Evolutionary conservation across 2,329 filamentous ascomycete genomes (phyloP).

Genomic region (Alternaria sp.): DNA sequence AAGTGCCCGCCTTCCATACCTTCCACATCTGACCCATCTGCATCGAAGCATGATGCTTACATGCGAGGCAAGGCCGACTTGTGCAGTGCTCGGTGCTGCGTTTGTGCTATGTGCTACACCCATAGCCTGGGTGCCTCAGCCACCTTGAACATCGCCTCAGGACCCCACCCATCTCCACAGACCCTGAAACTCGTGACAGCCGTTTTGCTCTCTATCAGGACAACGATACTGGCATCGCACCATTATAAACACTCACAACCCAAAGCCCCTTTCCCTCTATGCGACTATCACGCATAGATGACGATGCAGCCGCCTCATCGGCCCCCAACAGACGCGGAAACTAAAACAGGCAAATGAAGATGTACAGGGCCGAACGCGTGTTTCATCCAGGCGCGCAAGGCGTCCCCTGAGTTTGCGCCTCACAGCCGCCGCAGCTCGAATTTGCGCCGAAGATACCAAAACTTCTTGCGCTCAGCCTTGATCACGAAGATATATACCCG

Average conservation of each 20-base stretch:
- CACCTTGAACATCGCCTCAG: not conserved
- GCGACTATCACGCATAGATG: not conserved
- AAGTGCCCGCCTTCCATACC: conserved; percentile 5
- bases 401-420: conserved; percentile 29
- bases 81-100: not conserved
- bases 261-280: not conserved
- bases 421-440: conserved; percentile 20
- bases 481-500: not conserved
- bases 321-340: conserved; percentile 2
- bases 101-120: not conserved
- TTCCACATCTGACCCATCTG: conserved; percentile 2
- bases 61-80: not conserved
- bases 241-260: not conserved
- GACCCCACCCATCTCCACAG: not conserved
- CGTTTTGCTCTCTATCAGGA: conserved; percentile 6
- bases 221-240: conserved; percentile 1
- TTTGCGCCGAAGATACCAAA: conserved; percentile 8
- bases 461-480: conserved; percentile 12
- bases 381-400: conserved; percentile 30
- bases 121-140: not conserved
- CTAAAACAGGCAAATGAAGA: conserved; percentile 25
- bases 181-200: conserved; percentile 10
- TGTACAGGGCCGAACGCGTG: conserved; percentile 28
- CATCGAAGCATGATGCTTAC: not conserved
- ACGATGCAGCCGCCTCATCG: conserved; percentile 5